Evolutionary conservation across 495 filamentous ascomycete species (phyloP).

Genomic region (Cladorrhinum samala): DNA sequence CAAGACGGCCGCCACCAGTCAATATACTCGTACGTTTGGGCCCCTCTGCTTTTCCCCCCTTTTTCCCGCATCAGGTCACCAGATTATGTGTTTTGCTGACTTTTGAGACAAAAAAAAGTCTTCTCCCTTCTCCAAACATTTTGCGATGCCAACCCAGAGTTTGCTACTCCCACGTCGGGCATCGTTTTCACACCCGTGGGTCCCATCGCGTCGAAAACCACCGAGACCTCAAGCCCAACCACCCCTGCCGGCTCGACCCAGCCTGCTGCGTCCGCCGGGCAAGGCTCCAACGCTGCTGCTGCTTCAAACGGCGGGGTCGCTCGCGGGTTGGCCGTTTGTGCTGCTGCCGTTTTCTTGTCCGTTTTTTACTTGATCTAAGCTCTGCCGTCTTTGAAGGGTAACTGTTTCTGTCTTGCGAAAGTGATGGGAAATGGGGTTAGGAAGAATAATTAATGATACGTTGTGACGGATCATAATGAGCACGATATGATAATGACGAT

Average conservation of each 20-base stretch:
- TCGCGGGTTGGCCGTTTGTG: too few relatives aligned
- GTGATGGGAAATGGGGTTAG: too few relatives aligned
- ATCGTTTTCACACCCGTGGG: not conserved
- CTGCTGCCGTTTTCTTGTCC: too few relatives aligned
- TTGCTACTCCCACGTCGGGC: not conserved
- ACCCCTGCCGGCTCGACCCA: not conserved
- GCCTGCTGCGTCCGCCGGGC: too few relatives aligned
- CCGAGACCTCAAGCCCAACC: not conserved
- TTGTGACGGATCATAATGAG: too few relatives aligned
- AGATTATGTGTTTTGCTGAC: not conserved
- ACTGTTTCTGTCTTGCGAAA: too few relatives aligned
- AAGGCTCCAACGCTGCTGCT: too few relatives aligned
- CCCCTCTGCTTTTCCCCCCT: not conserved
- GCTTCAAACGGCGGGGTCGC: too few relatives aligned
- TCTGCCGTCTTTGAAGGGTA: too few relatives aligned
- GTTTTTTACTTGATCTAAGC: too few relatives aligned
- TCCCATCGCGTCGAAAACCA: not conserved
- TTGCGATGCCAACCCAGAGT: constrained; percentile 11
- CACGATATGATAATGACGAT: too few relatives aligned
- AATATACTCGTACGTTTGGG: constrained; percentile 19
- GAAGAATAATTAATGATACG: too few relatives aligned
- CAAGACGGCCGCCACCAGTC: constrained; percentile 5
- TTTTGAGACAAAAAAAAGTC: constrained; percentile 4
- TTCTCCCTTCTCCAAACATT: constrained; percentile 12
- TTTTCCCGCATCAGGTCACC: not conserved